A percentile compares a stretch with the other conserved stretches of the same genome.
Evolutionary conservation across 164 flowering plant species (phyloP).

Genomic region (Vitis rupestris): DNA sequence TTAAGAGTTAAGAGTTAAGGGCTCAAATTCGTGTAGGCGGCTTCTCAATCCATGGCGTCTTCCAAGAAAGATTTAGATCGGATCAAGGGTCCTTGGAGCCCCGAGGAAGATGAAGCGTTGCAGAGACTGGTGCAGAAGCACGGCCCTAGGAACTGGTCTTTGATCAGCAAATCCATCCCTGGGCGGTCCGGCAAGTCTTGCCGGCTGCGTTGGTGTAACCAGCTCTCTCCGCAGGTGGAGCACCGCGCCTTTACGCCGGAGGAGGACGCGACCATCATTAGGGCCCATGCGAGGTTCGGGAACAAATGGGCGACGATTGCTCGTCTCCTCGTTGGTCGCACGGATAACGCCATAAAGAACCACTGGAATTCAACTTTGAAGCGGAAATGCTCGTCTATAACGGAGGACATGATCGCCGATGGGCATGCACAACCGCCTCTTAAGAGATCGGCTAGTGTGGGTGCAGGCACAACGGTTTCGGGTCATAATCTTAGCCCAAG

Average conservation of each 20-base stretch:
- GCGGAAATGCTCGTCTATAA: conserved; percentile 55
- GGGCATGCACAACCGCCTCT: conserved; percentile 27
- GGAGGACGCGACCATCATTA: conserved; percentile 71
- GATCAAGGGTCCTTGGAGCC: conserved; percentile 96
- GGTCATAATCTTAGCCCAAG: conserved; percentile 40
- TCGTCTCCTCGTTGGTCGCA: conserved; percentile 69
- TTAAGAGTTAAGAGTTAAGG: too few species aligned
- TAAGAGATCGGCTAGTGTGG: conserved; percentile 57
- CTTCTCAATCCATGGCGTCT: conserved; percentile 23
- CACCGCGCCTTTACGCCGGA: conserved; percentile 71
- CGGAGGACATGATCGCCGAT: conserved; percentile 28
- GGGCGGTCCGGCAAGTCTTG: conserved; percentile 95
- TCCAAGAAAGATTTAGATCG: conserved; percentile 57
- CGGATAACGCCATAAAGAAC: conserved; percentile 89
- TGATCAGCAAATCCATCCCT: conserved; percentile 78
- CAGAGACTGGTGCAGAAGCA: conserved; percentile 58
- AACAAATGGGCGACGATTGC: conserved; percentile 96
- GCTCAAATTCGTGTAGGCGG: background rate
- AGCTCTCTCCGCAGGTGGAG: conserved; percentile 86
- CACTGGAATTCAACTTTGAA: conserved; percentile 92
- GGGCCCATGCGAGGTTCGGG: conserved; percentile 75
- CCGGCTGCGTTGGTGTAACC: conserved; percentile 91
- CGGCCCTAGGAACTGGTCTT: conserved; percentile 89
- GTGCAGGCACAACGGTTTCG: conserved; percentile 27
- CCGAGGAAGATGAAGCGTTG: conserved; percentile 76